phyloP scores from a whole-genome alignment of 768 basidiomycete genomes.

The Tubosaeta sp. region DNA sequence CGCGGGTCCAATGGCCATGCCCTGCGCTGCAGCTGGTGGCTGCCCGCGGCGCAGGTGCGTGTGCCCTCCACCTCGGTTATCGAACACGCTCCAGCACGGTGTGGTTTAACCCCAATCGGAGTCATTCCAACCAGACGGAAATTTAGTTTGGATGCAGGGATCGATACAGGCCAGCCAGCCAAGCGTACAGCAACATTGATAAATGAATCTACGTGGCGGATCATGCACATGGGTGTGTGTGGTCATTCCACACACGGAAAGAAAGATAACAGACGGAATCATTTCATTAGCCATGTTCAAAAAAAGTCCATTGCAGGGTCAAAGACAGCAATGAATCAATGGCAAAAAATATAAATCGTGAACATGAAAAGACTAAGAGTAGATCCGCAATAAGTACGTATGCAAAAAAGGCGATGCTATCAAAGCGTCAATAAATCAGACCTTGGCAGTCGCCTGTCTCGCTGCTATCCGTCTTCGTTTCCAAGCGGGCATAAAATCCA shows the following conservation, averaged over 20 bases:
- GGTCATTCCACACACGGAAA: neutral
- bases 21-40: no score
- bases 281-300: neutral
- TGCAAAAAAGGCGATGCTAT: slow-evolving; percentile 15
- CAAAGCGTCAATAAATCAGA: slow-evolving; percentile 16
- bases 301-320: slow-evolving; percentile 12
- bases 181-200: slow-evolving; percentile 6
- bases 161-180: neutral
- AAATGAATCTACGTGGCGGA: slow-evolving; percentile 20
- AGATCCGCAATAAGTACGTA: slow-evolving; percentile 13
- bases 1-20: no score
- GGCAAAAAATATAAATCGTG: slow-evolving; percentile 1
- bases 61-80: neutral
- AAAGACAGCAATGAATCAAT: neutral
- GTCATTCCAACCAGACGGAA: neutral
- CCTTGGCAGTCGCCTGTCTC: slow-evolving; percentile 18
- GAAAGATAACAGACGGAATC: neutral
- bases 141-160: no score
- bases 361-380: slow-evolving; percentile 3
- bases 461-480: slow-evolving; percentile 29
- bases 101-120: no score
- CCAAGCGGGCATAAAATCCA: slow-evolving; percentile 33
- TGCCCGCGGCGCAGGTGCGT: neutral
- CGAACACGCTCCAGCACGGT: no score
- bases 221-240: neutral